Evolutionary conservation across 1,284 basidiomycete species (phyloP).

Genomic region (Dichomitus squalens): DNA sequence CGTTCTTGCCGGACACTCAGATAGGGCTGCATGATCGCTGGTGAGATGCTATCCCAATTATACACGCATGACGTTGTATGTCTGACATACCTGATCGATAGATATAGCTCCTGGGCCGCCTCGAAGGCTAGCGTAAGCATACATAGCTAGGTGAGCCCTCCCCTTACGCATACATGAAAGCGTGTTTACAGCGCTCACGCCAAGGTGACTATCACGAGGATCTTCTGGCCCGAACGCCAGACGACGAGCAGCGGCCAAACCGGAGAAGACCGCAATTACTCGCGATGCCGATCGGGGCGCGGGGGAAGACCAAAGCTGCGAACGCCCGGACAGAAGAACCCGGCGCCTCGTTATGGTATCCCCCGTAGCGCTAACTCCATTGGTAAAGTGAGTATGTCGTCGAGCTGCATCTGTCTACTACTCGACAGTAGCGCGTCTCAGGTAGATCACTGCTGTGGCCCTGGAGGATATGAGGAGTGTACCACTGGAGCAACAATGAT

Average conservation of each 20-base stretch:
- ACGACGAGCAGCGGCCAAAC: background rate
- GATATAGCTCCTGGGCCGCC: background rate
- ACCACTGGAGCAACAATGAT: background rate
- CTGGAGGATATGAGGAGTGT: too few species aligned
- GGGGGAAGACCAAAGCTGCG: background rate
- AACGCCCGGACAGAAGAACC: background rate
- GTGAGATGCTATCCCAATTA: background rate
- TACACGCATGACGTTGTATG: background rate
- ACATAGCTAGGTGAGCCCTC: too few species aligned
- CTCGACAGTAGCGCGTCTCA: background rate
- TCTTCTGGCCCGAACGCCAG: background rate
- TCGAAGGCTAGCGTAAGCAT: background rate
- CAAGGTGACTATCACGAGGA: background rate
- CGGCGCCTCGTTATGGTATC: background rate
- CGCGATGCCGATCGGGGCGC: conserved; percentile 1
- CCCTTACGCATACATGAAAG: too few species aligned
- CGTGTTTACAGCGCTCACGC: background rate
- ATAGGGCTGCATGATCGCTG: background rate
- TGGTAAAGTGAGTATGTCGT: background rate
- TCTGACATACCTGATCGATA: background rate
- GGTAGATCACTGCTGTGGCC: background rate
- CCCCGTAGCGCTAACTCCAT: background rate
- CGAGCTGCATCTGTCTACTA: background rate
- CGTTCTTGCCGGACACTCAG: background rate
- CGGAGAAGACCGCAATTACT: background rate